phyloP scores from a whole-genome alignment of 495 filamentous ascomycete genomes.

The Trypethelium eluteriae region DNA sequence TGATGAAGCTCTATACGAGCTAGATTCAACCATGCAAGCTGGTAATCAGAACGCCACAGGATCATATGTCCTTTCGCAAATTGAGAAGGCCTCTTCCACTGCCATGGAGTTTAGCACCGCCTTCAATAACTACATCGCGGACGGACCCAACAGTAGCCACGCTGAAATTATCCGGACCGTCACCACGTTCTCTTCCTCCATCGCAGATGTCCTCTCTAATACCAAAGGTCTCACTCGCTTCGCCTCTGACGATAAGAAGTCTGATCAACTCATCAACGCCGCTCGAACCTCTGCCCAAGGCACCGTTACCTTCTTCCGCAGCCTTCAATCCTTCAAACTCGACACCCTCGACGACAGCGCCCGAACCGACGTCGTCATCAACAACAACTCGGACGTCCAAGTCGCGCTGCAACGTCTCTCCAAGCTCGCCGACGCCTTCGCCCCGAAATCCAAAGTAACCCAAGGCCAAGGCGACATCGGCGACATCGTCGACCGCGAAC shows the following conservation, averaged over 20 bases:
- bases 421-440: slow-evolving; percentile 84
- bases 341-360: slow-evolving; percentile 79
- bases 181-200: slow-evolving; percentile 78
- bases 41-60: slow-evolving; percentile 97
- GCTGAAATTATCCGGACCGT: slow-evolving; percentile 88
- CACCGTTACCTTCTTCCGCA: slow-evolving; percentile 92
- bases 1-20: slow-evolving; percentile 92
- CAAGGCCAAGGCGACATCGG: slow-evolving; percentile 75
- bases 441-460: slow-evolving; percentile 73
- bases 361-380: slow-evolving; percentile 92
- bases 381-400: slow-evolving; percentile 90
- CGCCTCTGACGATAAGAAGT: slow-evolving; percentile 89
- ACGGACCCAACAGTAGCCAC: slow-evolving; percentile 88
- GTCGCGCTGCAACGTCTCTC: slow-evolving; percentile 83
- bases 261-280: slow-evolving; percentile 70
- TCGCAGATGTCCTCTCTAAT: slow-evolving; percentile 90
- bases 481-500: slow-evolving; percentile 84
- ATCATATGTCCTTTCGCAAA: slow-evolving; percentile 90
- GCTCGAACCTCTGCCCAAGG: slow-evolving; percentile 79
- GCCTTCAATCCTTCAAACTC: slow-evolving; percentile 84
- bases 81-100: slow-evolving; percentile 90
- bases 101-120: slow-evolving; percentile 94
- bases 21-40: slow-evolving; percentile 95
- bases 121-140: slow-evolving; percentile 96
- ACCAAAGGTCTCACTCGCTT: slow-evolving; percentile 92